Conservation (phyloP, 768 basidiomycete species). For the Pulveroboletus sp. region DNA sequence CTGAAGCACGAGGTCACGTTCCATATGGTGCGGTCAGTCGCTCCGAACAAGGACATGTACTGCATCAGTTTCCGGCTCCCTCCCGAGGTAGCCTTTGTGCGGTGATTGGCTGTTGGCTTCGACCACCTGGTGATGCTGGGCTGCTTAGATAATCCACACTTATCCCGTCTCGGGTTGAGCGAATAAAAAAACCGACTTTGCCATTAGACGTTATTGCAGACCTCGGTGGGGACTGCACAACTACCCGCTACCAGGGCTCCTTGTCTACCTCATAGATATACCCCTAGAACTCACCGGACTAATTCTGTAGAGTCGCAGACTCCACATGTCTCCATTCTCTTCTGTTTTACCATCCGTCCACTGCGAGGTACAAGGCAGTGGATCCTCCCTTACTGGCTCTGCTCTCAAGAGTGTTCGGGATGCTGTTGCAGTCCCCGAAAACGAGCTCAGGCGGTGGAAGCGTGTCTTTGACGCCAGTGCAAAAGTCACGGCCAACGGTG, state of each 20-base stretch:
- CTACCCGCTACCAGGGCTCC: conserved; percentile 11
- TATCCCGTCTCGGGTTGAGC: not conserved
- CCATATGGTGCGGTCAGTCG: conserved; percentile 86
- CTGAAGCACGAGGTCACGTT: conserved; percentile 49
- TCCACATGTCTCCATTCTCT: conserved; percentile 36
- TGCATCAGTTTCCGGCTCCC: conserved; percentile 86
- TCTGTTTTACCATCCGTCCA: conserved; percentile 47
- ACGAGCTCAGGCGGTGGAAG: conserved; percentile 84
- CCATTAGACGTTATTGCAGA: conserved; percentile 9
- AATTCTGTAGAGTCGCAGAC: conserved; percentile 23
- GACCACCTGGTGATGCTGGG: conserved; percentile 11
- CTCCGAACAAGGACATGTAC: conserved; percentile 97
- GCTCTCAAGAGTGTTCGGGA: conserved; percentile 64
- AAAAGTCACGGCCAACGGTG: conserved; percentile 62
- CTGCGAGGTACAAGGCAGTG: conserved; percentile 42
- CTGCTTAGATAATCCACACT: conserved; percentile 26
- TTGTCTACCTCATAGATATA: conserved; percentile 29
- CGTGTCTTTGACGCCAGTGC: conserved; percentile 84
- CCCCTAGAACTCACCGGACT: conserved; percentile 31
- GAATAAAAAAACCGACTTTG: conserved; percentile 9
- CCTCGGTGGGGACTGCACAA: conserved; percentile 17
- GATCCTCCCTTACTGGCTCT: conserved; percentile 45
- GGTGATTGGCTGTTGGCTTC: conserved; percentile 3
- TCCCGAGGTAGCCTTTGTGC: conserved; percentile 35
- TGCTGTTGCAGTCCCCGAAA: conserved; percentile 69